Evolutionary conservation across 163 green algal genomes (phyloP), one percentile per base, ranked within the genome.

Genomic region (Picocystis sp.): DNA sequence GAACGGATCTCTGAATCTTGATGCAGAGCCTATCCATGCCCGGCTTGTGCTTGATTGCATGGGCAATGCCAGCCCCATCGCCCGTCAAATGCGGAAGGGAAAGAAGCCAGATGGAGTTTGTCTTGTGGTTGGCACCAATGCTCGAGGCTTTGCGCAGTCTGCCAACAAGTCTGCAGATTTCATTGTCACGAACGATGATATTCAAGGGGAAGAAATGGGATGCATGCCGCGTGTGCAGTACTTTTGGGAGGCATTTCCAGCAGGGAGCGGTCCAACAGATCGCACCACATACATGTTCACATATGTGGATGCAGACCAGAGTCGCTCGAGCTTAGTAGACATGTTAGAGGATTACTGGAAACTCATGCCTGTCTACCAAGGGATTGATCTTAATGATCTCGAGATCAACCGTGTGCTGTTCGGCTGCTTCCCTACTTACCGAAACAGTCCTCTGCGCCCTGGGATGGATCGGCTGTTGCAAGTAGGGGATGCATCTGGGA

Each of bases 241-340:
- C 60, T 95, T 94, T 62, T 95, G 86, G 86, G 86, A 96, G 74
- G 84, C 83, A 0, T 96, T 96, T 53, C 86, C 86, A 25, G 77
- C 84, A 12, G 72, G 75, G 55, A 72, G 80, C 72, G 77, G 56
- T 23, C 61, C 66, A 52, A 50, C 53, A 21, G 71, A 92, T 66
- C 75, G 87, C 24, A 96, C 87, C 10, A 94, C 87, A 11, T 96
- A 96, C 74, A 81, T 96, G 76, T 95, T 95, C 65, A 79, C 78
- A 0, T 96, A 96, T 63, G 52, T 85, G 45, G 85, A 94, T 58
- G 78, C 77, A 2, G 51, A 82, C 35, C 42, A 65, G 14, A 67
- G 56, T n/a, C 70, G 82, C 6, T 81, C 77, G 0, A 79, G 70
- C 19, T 65, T 93, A 15, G 61, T 76, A 22, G 38, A 68, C 10